A percentile compares a stretch with the other conserved stretches of the same genome.
Conservation (phyloP, 768 basidiomycete species). For the Krasilnikovozyma curviuscula region DNA sequence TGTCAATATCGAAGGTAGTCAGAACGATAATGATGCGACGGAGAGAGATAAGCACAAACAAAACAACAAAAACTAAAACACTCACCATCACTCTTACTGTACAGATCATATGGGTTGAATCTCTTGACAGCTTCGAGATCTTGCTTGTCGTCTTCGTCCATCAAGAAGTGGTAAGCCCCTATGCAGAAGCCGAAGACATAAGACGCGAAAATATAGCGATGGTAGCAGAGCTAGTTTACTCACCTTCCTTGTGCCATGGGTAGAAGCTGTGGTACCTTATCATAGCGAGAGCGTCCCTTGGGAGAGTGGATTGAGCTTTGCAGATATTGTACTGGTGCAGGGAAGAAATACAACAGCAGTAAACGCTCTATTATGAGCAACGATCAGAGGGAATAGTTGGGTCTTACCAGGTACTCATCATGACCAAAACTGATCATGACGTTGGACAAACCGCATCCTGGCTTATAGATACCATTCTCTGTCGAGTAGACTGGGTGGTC, state of each 20-base stretch:
- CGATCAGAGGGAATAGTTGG: constrained; percentile 12
- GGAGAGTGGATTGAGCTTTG: constrained; percentile 62
- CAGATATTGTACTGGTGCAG: constrained; percentile 57
- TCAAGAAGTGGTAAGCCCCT: constrained; percentile 60
- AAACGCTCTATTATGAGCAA: background rate
- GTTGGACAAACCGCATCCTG: constrained; percentile 62
- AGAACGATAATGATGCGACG: background rate
- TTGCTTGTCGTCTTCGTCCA: constrained; percentile 39
- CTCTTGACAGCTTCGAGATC: constrained; percentile 30
- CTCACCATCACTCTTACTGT: constrained; percentile 56
- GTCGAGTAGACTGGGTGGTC: constrained; percentile 47
- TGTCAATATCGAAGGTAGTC: constrained; percentile 24
- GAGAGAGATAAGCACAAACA: background rate
- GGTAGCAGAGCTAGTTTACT: too few relatives aligned
- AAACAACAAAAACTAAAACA: background rate
- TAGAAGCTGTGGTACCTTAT: constrained; percentile 91
- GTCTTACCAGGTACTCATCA: constrained; percentile 36
- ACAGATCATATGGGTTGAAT: constrained; percentile 89
- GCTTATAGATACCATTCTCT: constrained; percentile 53
- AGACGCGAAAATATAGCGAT: background rate
- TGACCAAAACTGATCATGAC: constrained; percentile 69
- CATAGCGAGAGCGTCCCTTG: constrained; percentile 68
- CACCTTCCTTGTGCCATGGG: too few relatives aligned
- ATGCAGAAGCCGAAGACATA: constrained; percentile 39
- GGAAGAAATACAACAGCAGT: background rate